Conservation (phyloP, 805 yeast genomes). For the Pachysolen tannophilus region DNA sequence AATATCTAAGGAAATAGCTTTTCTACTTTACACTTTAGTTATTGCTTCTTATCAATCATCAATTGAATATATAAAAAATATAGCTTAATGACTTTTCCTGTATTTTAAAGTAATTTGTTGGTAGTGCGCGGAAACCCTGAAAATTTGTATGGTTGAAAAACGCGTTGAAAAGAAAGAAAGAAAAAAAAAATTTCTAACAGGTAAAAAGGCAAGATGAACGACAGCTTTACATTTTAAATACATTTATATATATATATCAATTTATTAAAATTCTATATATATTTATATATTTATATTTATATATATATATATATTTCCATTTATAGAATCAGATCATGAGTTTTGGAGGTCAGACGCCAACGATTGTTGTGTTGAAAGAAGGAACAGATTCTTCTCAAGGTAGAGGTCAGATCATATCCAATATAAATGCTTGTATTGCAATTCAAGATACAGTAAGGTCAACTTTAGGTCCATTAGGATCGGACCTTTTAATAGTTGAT, state of each 20-base stretch:
- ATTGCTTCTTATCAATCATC: too few species aligned
- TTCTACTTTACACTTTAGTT: too few species aligned
- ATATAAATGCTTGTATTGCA: slow-evolving; percentile 95
- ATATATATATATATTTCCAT: not conserved
- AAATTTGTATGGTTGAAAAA: too few species aligned
- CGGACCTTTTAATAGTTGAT: slow-evolving; percentile 86
- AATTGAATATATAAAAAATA: too few species aligned
- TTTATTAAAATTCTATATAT: not conserved
- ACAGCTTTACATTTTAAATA: not conserved
- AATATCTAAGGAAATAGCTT: too few species aligned
- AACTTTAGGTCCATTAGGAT: slow-evolving; percentile 95
- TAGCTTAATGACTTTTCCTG: too few species aligned
- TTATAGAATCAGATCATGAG: slow-evolving; percentile 42
- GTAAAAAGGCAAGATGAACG: too few species aligned
- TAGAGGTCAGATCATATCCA: slow-evolving; percentile 87
- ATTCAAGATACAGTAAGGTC: slow-evolving; percentile 93
- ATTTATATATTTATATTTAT: not conserved
- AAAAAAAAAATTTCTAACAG: not conserved
- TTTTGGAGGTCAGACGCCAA: slow-evolving; percentile 90
- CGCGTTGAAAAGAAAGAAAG: not conserved
- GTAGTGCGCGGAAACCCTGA: too few species aligned
- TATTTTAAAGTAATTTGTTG: too few species aligned
- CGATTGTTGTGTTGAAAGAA: slow-evolving; percentile 95
- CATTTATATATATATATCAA: not conserved
- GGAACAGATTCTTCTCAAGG: slow-evolving; percentile 98